Conservation (phyloP, 768 basidiomycete genomes). For the Trametes gibbosa region DNA sequence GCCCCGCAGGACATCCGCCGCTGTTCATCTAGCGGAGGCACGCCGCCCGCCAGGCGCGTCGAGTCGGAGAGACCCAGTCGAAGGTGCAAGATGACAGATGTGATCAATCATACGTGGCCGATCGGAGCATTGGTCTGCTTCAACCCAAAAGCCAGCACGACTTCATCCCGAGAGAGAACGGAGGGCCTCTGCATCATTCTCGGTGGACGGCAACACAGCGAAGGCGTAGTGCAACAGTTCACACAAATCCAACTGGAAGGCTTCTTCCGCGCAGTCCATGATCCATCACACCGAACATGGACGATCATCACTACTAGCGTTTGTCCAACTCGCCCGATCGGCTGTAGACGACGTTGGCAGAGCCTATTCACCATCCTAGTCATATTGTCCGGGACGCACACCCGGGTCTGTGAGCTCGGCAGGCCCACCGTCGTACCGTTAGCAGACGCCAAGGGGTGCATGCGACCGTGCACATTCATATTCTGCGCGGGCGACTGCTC, state of each 20-base stretch:
- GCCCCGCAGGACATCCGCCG: background rate
- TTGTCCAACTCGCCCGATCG: background rate
- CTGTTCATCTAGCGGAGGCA: background rate
- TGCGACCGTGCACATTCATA: no score
- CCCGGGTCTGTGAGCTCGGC: background rate
- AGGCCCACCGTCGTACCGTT: background rate
- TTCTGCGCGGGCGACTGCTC: no score
- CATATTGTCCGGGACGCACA: background rate
- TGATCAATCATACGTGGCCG: constrained; percentile 11
- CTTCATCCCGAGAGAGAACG: background rate
- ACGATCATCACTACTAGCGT: constrained; percentile 1
- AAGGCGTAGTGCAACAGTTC: no score
- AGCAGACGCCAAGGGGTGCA: no score
- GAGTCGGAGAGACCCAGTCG: background rate
- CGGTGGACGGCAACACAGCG: background rate
- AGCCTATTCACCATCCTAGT: background rate
- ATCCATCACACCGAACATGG: background rate
- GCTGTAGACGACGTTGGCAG: background rate
- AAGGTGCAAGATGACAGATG: constrained; percentile 9
- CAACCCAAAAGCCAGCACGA: background rate
- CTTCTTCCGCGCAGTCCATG: background rate
- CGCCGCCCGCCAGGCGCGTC: background rate
- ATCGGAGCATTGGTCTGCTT: background rate
- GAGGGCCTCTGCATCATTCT: background rate
- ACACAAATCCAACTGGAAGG: no score